Conservation (phyloP, 768 basidiomycete species). For the Suillus placidus region DNA sequence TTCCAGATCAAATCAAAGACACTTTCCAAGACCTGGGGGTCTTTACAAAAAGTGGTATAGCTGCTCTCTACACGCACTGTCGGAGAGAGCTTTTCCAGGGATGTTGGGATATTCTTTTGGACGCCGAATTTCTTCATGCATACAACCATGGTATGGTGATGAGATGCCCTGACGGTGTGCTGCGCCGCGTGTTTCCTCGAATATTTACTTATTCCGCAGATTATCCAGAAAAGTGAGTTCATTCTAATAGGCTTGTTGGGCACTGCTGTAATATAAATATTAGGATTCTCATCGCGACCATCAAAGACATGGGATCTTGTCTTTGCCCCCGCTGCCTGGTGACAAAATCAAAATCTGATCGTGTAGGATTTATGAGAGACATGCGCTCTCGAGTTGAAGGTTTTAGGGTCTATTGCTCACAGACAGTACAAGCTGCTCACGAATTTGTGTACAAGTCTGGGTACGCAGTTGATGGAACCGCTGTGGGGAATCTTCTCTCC, state of each 20-base stretch:
- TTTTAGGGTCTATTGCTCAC: no score
- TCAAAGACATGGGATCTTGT: slow-evolving; percentile 31
- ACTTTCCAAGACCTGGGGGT: background rate
- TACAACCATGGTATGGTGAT: slow-evolving; percentile 20
- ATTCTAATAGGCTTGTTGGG: background rate
- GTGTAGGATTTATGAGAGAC: slow-evolving; percentile 12
- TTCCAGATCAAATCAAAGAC: background rate
- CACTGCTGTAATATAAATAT: background rate
- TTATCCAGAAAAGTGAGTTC: slow-evolving; percentile 24
- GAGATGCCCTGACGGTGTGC: slow-evolving; percentile 16
- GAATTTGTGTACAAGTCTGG: background rate
- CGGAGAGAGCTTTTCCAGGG: slow-evolving; percentile 22
- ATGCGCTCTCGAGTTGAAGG: no score
- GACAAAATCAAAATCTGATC: slow-evolving; percentile 16
- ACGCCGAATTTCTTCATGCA: slow-evolving; percentile 20
- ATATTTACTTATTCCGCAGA: slow-evolving; percentile 22
- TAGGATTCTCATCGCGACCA: slow-evolving; percentile 29
- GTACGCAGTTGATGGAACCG: background rate
- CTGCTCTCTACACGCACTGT: slow-evolving; percentile 10
- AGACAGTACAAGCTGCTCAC: background rate
- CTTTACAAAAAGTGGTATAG: background rate
- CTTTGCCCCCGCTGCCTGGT: slow-evolving; percentile 34
- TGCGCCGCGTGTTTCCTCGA: slow-evolving; percentile 19
- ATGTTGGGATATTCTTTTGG: slow-evolving; percentile 7
- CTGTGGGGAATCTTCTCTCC: background rate